Evolutionary conservation across 192 early-diverging fungal species (phyloP), one percentile per base, ranked within the genome.

Genomic region (Backusella liffmaniae): DNA sequence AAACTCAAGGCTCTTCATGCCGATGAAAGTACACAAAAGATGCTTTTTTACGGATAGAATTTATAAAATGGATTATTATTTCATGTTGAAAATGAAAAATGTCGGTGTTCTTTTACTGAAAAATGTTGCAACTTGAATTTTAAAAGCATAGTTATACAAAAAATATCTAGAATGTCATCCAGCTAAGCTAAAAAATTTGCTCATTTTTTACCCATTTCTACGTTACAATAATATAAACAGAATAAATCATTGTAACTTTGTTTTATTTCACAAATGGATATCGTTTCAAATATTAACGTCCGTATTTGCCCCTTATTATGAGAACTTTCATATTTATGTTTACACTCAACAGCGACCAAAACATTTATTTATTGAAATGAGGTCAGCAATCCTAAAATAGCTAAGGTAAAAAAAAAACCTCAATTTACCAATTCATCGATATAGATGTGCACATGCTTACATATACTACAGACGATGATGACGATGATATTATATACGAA

Each of bases 1-100:
- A 1, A 62, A 62, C 56, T 62, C 56, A 62, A 62, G 56, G 56
- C 56, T 62, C 26, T 29, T 62, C 56, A 62, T 62, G 56, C 56
- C 56, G 56, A 62, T 62, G 26, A 62, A 62, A 62, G 23, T 62
- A 62, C 56, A 62, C 56, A 29, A 62, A 62, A 62, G 26, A n/a
- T n/a, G 18, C 6, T 49, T 49, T 49, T 49, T 49, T 49, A 62
- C 56, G 26, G 56, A 29, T 29, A 26, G 26, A 62, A 29, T 13
- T 12, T 12, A 10, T 49, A 62, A 62, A 29, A 12, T 39, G 8
- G 37, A 39, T 39, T 12, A 39, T 39, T 62, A 62, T 29, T 26
- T 62, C 29, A 13, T 62, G 23, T 59, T 26, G 9, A 21, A 21
- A n/a, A 9, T 56, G 9, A 12, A 59, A 59, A 26, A 26, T 59